Evolutionary conservation across 495 filamentous ascomycete species (phyloP).

Genomic region (Aspergillus asperescens): DNA sequence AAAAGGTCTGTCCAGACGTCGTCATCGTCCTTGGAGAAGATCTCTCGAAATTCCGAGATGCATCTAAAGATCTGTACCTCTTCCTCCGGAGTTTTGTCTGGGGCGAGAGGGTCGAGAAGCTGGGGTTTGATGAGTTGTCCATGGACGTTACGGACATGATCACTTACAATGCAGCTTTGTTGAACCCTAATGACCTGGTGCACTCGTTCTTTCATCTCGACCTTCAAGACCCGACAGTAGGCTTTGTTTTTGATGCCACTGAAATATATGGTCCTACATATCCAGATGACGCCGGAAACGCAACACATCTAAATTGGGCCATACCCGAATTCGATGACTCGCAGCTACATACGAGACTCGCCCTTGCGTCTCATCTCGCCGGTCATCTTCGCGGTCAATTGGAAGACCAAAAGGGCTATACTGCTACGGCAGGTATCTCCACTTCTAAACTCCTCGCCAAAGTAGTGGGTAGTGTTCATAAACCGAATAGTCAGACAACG

Average conservation of each 20-base stretch:
- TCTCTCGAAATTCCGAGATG: conserved; percentile 76
- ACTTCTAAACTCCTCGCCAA: conserved; percentile 83
- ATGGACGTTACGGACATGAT: conserved; percentile 82
- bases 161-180: conserved; percentile 64
- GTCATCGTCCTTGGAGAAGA: conserved; percentile 85
- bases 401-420: conserved; percentile 76
- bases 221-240: conserved; percentile 64
- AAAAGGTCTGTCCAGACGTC: conserved; percentile 73
- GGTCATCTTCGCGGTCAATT: conserved; percentile 63
- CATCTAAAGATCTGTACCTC: conserved; percentile 70
- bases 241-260: conserved; percentile 73
- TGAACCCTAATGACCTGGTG: conserved; percentile 60
- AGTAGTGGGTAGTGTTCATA: conserved; percentile 75
- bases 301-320: not conserved
- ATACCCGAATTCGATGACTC: conserved; percentile 1
- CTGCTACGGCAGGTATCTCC: conserved; percentile 78
- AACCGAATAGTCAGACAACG: conserved; percentile 80
- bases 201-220: conserved; percentile 80
- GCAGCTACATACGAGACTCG: conserved; percentile 48
- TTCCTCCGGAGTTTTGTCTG: conserved; percentile 66
- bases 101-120: conserved; percentile 66
- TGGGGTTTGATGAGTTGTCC: conserved; percentile 84
- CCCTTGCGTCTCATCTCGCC: conserved; percentile 71
- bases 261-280: conserved; percentile 52
- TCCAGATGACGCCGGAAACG: conserved; percentile 28